phyloP scores from a whole-genome alignment of 345 rosid species.

The Syzygium grande region DNA sequence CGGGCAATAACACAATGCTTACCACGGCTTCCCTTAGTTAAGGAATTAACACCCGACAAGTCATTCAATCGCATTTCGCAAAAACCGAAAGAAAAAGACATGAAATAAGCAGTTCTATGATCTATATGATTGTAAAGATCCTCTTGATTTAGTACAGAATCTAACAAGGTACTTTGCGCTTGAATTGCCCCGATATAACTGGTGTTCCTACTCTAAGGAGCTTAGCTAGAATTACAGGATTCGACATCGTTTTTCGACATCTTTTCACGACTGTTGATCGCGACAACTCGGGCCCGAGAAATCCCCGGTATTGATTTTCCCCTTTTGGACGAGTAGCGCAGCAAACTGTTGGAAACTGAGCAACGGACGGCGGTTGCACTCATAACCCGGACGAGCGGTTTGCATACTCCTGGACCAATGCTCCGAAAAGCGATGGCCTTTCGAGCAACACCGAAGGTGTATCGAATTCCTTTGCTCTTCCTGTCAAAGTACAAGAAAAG shows the following conservation, averaged over 20 bases:
- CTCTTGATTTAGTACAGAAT: background rate
- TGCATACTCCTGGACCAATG: slow-evolving; percentile 90
- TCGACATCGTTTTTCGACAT: background rate
- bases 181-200: background rate
- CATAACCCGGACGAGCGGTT: slow-evolving; percentile 66
- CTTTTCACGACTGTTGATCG: background rate
- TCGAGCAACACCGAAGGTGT: slow-evolving; percentile 64
- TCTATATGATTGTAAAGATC: background rate
- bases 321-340: background rate
- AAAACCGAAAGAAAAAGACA: background rate
- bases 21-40: background rate
- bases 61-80: background rate
- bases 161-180: background rate
- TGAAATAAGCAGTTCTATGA: background rate
- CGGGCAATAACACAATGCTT: background rate
- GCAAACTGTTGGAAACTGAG: background rate
- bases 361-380: background rate
- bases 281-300: background rate
- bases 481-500: slow-evolving; percentile 18
- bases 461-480: slow-evolving; percentile 72
- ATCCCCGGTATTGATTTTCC: background rate
- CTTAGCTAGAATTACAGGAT: background rate
- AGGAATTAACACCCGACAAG: background rate
- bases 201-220: background rate
- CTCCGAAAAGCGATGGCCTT: slow-evolving; percentile 62